Evolutionary conservation across 208 protist genomes (phyloP).

Genomic region (Wallacemonas collosoma): DNA sequence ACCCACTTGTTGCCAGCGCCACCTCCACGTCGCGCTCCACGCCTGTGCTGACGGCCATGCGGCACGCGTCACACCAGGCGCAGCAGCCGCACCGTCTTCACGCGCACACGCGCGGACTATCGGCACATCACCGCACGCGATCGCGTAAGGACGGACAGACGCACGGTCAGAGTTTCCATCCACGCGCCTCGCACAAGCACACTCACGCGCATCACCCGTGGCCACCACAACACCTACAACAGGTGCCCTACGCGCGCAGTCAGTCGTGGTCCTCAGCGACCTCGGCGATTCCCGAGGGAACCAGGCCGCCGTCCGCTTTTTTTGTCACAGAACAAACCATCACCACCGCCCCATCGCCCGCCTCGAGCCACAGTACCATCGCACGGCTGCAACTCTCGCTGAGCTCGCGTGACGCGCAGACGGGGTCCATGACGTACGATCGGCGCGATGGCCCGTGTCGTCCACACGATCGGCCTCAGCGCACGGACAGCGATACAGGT

Average conservation of each 20-base stretch:
- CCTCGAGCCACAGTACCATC: slow-evolving; percentile 1
- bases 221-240: background rate
- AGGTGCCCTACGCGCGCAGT: too few relatives aligned
- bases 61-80: background rate
- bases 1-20: background rate
- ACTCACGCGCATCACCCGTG: background rate
- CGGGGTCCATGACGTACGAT: too few relatives aligned
- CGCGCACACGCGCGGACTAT: too few relatives aligned
- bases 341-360: background rate
- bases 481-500: too few relatives aligned
- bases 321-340: background rate
- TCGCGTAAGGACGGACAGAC: too few relatives aligned
- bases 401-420: background rate
- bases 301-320: background rate
- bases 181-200: background rate
- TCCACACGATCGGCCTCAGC: too few relatives aligned
- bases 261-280: background rate
- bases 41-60: background rate
- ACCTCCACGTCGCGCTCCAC: background rate
- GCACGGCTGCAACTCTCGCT: background rate
- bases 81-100: background rate
- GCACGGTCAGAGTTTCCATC: too few relatives aligned
- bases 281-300: background rate
- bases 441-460: too few relatives aligned
- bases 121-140: too few relatives aligned